Percentiles rank a stretch among this genome's conserved stretches.
phyloP scores from a whole-genome alignment of 2,329 filamentous ascomycete species.

The Byssochlamys sp. region DNA sequence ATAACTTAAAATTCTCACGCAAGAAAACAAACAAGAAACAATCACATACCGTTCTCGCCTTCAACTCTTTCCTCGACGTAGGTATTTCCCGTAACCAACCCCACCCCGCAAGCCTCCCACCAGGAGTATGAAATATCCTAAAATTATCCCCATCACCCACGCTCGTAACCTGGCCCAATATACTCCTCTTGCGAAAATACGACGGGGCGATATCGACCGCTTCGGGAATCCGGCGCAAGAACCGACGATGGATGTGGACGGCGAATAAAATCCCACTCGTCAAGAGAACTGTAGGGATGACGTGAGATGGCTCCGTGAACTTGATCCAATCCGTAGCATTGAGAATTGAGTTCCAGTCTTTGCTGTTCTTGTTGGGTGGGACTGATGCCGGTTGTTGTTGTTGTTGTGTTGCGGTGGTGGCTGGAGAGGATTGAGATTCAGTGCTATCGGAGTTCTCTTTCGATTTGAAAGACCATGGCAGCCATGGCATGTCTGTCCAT shows the following conservation, averaged over 20 bases:
- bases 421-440: constrained; percentile 4
- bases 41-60: constrained; percentile 61
- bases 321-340: constrained; percentile 32
- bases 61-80: constrained; percentile 56
- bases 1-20: too few species aligned
- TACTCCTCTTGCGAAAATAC: constrained; percentile 63
- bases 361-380: constrained; percentile 19
- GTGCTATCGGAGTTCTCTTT: constrained; percentile 11
- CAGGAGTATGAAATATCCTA: constrained; percentile 85
- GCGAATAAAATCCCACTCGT: constrained; percentile 29
- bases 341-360: constrained; percentile 34
- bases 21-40: neutral
- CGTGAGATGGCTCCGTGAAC: constrained; percentile 27
- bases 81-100: constrained; percentile 77
- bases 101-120: constrained; percentile 80
- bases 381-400: constrained; percentile 6
- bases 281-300: constrained; percentile 29
- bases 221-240: constrained; percentile 74
- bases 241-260: constrained; percentile 36
- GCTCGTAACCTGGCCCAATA: constrained; percentile 80
- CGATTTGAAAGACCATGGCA: constrained; percentile 36
- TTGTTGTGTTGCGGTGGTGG: constrained; percentile 9
- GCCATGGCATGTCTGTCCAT: constrained; percentile 40
- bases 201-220: constrained; percentile 63
- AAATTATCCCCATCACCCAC: constrained; percentile 97